Conservation (phyloP, 2,329 filamentous ascomycete species). For the Knufia fluminis region DNA sequence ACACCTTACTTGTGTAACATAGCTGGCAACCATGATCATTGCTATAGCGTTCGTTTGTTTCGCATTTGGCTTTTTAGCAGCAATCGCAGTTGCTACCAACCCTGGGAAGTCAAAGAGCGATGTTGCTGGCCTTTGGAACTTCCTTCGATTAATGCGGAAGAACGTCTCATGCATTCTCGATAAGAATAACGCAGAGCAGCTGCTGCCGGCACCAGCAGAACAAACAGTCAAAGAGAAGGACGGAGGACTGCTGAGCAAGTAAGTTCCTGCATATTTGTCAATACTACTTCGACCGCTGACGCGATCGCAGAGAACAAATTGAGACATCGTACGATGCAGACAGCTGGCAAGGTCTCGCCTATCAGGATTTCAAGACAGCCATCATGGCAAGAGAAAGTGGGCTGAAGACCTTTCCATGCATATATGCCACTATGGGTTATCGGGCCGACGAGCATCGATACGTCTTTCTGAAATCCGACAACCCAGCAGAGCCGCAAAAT, state of each 20-base stretch:
- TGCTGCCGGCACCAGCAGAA: not conserved
- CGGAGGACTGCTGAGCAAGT: not conserved
- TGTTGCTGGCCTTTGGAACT: not conserved
- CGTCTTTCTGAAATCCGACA: slow-evolving; percentile 6
- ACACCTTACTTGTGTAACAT: not conserved
- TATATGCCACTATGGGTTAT: slow-evolving; percentile 9
- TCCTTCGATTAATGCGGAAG: not conserved
- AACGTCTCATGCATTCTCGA: not conserved
- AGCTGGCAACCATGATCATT: not conserved
- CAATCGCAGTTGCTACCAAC: not conserved
- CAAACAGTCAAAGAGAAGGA: not conserved
- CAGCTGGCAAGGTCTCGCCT: slow-evolving; percentile 4
- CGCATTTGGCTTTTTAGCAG: not conserved
- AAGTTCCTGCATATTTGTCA: not conserved
- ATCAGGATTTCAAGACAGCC: slow-evolving; percentile 1
- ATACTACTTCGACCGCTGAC: not conserved
- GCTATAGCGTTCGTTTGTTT: slow-evolving; percentile 2
- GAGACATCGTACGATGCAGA: not conserved
- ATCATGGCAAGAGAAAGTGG: not conserved
- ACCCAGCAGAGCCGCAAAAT: slow-evolving; percentile 6
- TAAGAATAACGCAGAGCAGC: not conserved
- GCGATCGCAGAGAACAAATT: not conserved
- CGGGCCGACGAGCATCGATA: slow-evolving; percentile 6
- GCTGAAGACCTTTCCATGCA: slow-evolving; percentile 6
- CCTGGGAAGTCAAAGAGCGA: not conserved